phyloP scores from a whole-genome alignment of 768 basidiomycete genomes.

The Trametes punicea region DNA sequence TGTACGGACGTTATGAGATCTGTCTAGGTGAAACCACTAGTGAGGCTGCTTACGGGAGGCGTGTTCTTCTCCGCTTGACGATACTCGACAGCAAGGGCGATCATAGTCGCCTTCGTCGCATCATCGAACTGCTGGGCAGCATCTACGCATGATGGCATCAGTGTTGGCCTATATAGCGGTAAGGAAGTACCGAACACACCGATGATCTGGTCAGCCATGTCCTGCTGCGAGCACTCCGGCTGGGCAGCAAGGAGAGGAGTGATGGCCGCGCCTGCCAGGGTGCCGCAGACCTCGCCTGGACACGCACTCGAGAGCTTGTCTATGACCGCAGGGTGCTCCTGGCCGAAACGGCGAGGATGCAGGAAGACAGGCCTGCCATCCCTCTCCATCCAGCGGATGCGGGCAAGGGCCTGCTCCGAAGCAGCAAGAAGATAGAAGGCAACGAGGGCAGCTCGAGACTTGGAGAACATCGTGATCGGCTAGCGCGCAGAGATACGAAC shows the following conservation, averaged over 20 bases:
- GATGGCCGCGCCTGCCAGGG: conserved; percentile 46
- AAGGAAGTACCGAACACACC: conserved; percentile 33
- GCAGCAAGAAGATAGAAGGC: conserved; percentile 23
- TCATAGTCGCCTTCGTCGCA: conserved; percentile 48
- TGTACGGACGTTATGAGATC: conserved; percentile 18
- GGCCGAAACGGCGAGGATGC: conserved; percentile 51
- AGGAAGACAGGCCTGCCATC: conserved; percentile 43
- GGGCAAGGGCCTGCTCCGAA: conserved; percentile 25
- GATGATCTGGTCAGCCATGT: conserved; percentile 55
- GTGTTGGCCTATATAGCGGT: neutral
- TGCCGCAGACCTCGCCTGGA: conserved; percentile 46
- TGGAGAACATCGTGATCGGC: conserved; percentile 25
- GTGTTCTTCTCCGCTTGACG: conserved; percentile 60
- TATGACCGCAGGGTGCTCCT: conserved; percentile 48
- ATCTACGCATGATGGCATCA: conserved; percentile 32
- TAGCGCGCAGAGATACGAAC: conserved; percentile 19
- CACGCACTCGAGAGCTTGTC: conserved; percentile 45
- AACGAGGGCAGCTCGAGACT: conserved; percentile 18
- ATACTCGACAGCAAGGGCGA: conserved; percentile 49
- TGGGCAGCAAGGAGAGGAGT: conserved; percentile 50
- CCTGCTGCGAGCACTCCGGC: conserved; percentile 54
- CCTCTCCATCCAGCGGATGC: conserved; percentile 47
- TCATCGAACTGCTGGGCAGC: conserved; percentile 50
- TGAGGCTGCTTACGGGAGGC: conserved; percentile 40
- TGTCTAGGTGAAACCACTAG: neutral